Conservation (phyloP, 2,329 filamentous ascomycete genomes). For the Calonectria honghensis region DNA sequence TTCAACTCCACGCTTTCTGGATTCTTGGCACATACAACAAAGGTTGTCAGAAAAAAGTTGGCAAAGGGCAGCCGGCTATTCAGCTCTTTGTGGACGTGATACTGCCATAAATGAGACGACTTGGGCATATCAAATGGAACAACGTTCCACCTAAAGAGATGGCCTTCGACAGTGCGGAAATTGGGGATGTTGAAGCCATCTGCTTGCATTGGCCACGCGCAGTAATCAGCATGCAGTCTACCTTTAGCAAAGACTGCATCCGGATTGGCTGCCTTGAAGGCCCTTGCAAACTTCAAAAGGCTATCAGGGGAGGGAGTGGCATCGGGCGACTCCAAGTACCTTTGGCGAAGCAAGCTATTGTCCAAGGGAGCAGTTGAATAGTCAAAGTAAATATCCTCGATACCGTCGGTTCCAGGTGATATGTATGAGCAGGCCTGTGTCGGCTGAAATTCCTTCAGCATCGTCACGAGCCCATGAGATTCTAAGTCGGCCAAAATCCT, state of each 20-base stretch:
- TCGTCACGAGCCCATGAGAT: background rate
- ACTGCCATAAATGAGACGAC: conserved; percentile 4
- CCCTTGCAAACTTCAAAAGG: background rate
- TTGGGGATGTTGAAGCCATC: background rate
- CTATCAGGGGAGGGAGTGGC: background rate
- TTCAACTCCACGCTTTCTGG: background rate
- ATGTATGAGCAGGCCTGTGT: background rate
- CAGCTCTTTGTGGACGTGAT: background rate
- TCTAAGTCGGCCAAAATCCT: background rate
- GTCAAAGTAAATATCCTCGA: conserved; percentile 12
- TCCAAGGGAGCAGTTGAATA: background rate
- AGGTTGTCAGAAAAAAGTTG: background rate
- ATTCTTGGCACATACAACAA: background rate
- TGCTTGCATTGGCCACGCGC: conserved; percentile 9
- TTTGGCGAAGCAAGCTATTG: conserved; percentile 2
- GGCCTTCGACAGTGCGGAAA: background rate
- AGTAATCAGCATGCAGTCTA: conserved; percentile 8
- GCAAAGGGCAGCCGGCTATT: background rate
- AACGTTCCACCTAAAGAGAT: background rate
- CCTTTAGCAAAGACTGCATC: conserved; percentile 16
- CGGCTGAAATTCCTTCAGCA: background rate
- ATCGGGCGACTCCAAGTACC: background rate
- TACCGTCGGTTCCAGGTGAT: background rate
- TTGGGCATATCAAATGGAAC: conserved; percentile 10
- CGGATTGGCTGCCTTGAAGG: background rate